These are phyloP conservation scores for Termitomyces sp. DNA, from an alignment of 768 basidiomycete genomes.

Conservation along the genomic window DNA sequence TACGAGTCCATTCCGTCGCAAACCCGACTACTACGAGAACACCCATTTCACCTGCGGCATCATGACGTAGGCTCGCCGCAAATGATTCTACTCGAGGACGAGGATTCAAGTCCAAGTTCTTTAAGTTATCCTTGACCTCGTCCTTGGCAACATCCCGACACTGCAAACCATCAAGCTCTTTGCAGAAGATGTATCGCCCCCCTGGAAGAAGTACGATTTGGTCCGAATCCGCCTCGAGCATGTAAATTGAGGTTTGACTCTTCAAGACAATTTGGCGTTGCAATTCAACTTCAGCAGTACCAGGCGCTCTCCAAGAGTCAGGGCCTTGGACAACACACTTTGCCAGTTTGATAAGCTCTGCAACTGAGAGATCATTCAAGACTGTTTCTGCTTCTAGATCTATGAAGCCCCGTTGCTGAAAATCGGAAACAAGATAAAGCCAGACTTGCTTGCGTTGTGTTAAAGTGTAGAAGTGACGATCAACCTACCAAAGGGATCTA, in stretches of 20 bases:
- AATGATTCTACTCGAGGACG: background rate
- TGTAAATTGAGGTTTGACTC: too few species aligned
- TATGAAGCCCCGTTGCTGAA: slow-evolving; percentile 3
- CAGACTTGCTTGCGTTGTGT: slow-evolving; percentile 36
- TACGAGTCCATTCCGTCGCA: too few species aligned
- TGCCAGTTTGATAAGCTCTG: too few species aligned
- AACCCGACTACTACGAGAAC: too few species aligned
- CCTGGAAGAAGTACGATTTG: background rate
- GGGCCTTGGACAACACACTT: slow-evolving; percentile 6
- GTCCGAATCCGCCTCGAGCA: too few species aligned
- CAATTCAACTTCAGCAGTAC: background rate
- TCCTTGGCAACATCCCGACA: background rate
- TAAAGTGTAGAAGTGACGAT: slow-evolving; percentile 29
- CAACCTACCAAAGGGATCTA: background rate
- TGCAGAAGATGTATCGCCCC: background rate
- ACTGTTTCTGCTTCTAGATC: background rate
- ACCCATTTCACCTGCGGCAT: too few species aligned
- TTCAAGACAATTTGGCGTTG: background rate
- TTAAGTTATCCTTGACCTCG: too few species aligned
- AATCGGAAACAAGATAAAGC: background rate
- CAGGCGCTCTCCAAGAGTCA: background rate
- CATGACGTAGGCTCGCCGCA: background rate
- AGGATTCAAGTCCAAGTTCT: background rate
- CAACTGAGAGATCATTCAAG: too few species aligned
- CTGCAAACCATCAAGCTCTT: background rate